Evolutionary conservation across 345 rosid species (phyloP), one percentile per base, ranked within the genome.

Genomic region (Rhodamnia argentea): DNA sequence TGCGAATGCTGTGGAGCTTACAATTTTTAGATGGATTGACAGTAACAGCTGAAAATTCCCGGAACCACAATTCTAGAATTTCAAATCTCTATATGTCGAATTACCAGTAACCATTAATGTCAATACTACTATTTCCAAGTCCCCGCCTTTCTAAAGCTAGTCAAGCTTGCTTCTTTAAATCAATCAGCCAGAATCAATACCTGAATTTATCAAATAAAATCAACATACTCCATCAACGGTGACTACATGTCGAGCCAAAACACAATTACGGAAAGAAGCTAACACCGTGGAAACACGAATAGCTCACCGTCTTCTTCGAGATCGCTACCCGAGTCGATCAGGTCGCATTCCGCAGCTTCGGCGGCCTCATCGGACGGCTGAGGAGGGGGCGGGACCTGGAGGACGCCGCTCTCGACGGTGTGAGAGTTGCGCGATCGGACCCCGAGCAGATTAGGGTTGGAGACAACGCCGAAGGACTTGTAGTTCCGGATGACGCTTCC

Each of bases 281-380:
- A 14, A 7, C 52, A 27, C 26, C 14, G 22, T 0, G 85, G 6
- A 81, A 3, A 6, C 78, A 70, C 47, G 50, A 59, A 55, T 26
- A 44, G 55, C 88, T 57, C 26, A 95, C 98, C 98, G 87, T 97
- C 99, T 89, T 97, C 99, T 86, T 97, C 99, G 27, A 95, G 96
- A 60, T 97, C 99, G 92, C 99, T 96, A 24, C 96, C 98, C 29
- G 95, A 90, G 91, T 93, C 97, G 4, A 92, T 86, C 42, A 89
- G 87, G 6, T 92, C 94, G 70, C 93, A 89, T 87, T 95, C 98
- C 22, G 90, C 91, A 4, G 86, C 85, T 14, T 83, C 89, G 47
- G 90, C 94, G 58, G 54, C 12, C 13, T 64, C 89, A 27, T 29
- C 85, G 24, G 70, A 42, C 76, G 62, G 52, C 8, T 92, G 87